phyloP scores from a whole-genome alignment of 148 eudicot species.

The Limonium bicolor region DNA sequence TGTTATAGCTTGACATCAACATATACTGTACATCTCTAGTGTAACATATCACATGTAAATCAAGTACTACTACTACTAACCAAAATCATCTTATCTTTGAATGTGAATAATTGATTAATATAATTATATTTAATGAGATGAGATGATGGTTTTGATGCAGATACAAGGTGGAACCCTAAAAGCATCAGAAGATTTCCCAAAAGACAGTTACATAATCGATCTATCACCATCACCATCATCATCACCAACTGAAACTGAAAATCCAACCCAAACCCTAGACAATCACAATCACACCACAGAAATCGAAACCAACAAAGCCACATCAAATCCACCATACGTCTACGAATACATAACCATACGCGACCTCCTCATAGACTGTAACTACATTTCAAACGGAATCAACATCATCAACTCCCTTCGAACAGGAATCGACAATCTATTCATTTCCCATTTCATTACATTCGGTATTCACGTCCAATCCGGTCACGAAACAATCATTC shows the following conservation, averaged over 20 bases:
- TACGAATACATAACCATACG: constrained; percentile 62
- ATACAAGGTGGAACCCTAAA: constrained; percentile 65
- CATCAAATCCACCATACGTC: constrained; percentile 16
- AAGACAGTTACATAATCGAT: constrained; percentile 41
- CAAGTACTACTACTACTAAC: too few species aligned
- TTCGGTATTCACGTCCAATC: constrained; percentile 48
- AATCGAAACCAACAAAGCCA: constrained; percentile 7
- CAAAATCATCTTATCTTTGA: too few species aligned
- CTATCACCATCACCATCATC: constrained; percentile 28
- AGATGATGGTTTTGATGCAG: constrained; percentile 14
- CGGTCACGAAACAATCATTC: constrained; percentile 79
- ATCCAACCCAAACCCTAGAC: too few species aligned
- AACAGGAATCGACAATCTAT: constrained; percentile 60
- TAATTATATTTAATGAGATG: not conserved
- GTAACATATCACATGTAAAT: too few species aligned
- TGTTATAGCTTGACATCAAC: too few species aligned
- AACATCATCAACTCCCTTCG: constrained; percentile 35
- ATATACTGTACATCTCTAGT: too few species aligned
- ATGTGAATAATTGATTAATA: not conserved
- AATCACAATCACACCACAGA: constrained; percentile 2
- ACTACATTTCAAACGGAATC: constrained; percentile 67
- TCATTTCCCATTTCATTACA: constrained; percentile 59
- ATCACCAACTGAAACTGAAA: not conserved
- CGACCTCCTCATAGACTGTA: constrained; percentile 67
- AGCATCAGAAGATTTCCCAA: constrained; percentile 43